These are phyloP conservation scores for Nosema bombycis DNA, from an alignment of 371 early-diverging fungal species.

Conservation along the genomic window DNA sequence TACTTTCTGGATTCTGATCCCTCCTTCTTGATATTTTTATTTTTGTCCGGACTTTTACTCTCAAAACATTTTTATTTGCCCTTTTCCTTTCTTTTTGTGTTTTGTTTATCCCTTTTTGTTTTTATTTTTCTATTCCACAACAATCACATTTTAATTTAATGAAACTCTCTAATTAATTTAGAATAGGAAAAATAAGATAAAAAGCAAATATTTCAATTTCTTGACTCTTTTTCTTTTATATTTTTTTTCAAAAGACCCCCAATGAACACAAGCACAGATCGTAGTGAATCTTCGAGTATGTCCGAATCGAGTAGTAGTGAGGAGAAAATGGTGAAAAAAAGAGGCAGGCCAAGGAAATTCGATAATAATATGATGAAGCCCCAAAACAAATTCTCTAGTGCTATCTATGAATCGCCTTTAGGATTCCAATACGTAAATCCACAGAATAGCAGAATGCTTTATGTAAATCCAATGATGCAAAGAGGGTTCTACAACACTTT, in stretches of 20 bases:
- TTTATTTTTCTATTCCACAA: no score
- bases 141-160: no score
- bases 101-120: no score
- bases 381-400: constrained; percentile 11
- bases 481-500: constrained; percentile 20
- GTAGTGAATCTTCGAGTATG: constrained; percentile 14
- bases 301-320: constrained; percentile 23
- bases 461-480: constrained; percentile 23
- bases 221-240: constrained; percentile 1
- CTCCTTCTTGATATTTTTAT: no score
- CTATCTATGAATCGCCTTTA: constrained; percentile 50
- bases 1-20: no score
- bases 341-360: constrained; percentile 40
- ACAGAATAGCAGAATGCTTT: constrained; percentile 2
- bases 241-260: constrained; percentile 20
- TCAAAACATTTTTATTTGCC: no score
- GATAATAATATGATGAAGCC: background rate
- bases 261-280: constrained; percentile 33
- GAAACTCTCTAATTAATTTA: no score
- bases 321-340: constrained; percentile 24
- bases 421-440: constrained; percentile 55
- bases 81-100: no score
- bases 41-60: no score
- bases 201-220: no score
- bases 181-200: no score